Percentiles rank a stretch among this genome's conserved stretches.
Conservation (phyloP, 2,329 filamentous ascomycete genomes). For the Torrubiellomyces zombiae region DNA sequence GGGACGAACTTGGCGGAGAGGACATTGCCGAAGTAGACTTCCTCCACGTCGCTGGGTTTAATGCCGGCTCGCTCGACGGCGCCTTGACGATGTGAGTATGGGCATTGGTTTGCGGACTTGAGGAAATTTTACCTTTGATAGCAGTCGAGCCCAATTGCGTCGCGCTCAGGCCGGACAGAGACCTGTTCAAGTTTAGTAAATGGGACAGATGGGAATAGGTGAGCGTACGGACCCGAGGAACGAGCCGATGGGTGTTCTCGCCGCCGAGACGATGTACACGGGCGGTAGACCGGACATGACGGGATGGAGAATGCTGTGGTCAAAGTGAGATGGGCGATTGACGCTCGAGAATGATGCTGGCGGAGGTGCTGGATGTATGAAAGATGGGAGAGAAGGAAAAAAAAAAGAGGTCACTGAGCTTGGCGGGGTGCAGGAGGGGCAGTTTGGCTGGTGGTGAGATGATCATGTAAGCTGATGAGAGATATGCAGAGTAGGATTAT, state of each 20-base stretch:
- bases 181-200: slow-evolving; percentile 34
- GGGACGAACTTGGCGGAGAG: slow-evolving; percentile 71
- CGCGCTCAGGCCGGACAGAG: slow-evolving; percentile 73
- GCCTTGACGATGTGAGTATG: slow-evolving; percentile 21
- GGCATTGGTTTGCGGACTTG: slow-evolving; percentile 1
- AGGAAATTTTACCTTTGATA: slow-evolving; percentile 57
- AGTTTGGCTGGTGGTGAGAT: too few species aligned
- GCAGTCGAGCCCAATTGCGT: slow-evolving; percentile 76
- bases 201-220: not conserved
- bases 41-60: slow-evolving; percentile 79
- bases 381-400: too few species aligned
- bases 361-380: slow-evolving; percentile 4
- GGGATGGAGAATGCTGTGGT: slow-evolving; percentile 9
- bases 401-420: too few species aligned
- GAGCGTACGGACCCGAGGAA: slow-evolving; percentile 62
- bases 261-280: slow-evolving; percentile 91
- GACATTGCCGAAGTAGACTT: slow-evolving; percentile 97
- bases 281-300: slow-evolving; percentile 66
- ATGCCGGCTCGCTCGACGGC: slow-evolving; percentile 79
- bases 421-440: too few species aligned
- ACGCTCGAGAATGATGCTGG: slow-evolving; percentile 3
- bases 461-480: too few species aligned
- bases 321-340: too few species aligned
- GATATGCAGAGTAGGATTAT: too few species aligned
- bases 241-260: slow-evolving; percentile 79